Evolutionary conservation across 2,329 filamentous ascomycete species (phyloP).

Genomic region (Zymoseptoria brevis): DNA sequence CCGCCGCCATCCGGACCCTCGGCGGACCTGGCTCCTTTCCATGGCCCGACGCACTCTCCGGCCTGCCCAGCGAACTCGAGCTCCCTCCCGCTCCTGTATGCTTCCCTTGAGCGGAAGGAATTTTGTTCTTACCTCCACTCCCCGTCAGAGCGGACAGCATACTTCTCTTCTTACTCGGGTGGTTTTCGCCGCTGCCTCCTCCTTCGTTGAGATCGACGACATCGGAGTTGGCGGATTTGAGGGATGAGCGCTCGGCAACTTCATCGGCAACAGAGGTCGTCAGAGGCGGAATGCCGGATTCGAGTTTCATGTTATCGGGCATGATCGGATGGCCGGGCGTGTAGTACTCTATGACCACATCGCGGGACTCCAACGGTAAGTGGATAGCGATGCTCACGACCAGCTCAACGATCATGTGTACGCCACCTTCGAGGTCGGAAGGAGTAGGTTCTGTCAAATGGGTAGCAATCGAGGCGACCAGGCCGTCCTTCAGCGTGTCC

Average conservation of each 20-base stretch:
- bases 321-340: slow-evolving; percentile 65
- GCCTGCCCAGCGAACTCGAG: slow-evolving; percentile 31
- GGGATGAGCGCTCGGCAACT: slow-evolving; percentile 34
- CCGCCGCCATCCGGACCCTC: slow-evolving; percentile 41
- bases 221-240: slow-evolving; percentile 31
- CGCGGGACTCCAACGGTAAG: slow-evolving; percentile 80
- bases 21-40: slow-evolving; percentile 36
- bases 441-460: slow-evolving; percentile 71
- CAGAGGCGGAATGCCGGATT: slow-evolving; percentile 48
- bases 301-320: slow-evolving; percentile 74
- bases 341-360: slow-evolving; percentile 81
- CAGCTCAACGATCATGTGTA: slow-evolving; percentile 86
- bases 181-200: slow-evolving; percentile 14
- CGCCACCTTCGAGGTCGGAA: slow-evolving; percentile 74
- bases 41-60: slow-evolving; percentile 33
- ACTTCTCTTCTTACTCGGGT: slow-evolving; percentile 26
- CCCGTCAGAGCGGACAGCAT: slow-evolving; percentile 39
- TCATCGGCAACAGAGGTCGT: slow-evolving; percentile 36
- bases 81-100: slow-evolving; percentile 28
- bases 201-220: slow-evolving; percentile 24
- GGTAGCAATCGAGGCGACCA: slow-evolving; percentile 63
- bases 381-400: slow-evolving; percentile 80
- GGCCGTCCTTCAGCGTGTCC: slow-evolving; percentile 54
- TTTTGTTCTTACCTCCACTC: slow-evolving; percentile 33
- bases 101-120: slow-evolving; percentile 26